A percentile compares a stretch with the other conserved stretches of the same genome.
phyloP scores from a whole-genome alignment of 2,329 filamentous ascomycete species.

The Scedosporium minutisporum region DNA sequence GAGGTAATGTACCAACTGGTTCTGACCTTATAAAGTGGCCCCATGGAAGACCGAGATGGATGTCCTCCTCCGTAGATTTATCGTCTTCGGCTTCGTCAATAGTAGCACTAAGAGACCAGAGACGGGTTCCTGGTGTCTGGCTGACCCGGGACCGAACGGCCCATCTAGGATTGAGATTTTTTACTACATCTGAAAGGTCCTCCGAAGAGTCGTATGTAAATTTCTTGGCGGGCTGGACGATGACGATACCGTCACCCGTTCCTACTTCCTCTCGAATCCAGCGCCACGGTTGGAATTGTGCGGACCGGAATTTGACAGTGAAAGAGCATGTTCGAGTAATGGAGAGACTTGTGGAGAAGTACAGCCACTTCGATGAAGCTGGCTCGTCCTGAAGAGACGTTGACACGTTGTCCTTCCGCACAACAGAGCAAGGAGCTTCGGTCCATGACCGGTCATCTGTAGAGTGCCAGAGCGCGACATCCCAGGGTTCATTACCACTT shows the following conservation, averaged over 20 bases:
- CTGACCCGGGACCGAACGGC: conserved; percentile 44
- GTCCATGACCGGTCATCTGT: conserved; percentile 44
- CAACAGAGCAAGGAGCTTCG: conserved; percentile 30
- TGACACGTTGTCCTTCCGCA: conserved; percentile 23
- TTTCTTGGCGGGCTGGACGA: conserved; percentile 32
- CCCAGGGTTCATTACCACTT: conserved; percentile 50
- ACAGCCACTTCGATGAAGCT: neutral
- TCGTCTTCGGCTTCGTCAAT: conserved; percentile 48
- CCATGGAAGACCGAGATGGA: conserved; percentile 55
- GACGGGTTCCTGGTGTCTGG: conserved; percentile 56
- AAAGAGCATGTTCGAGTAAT: conserved; percentile 30
- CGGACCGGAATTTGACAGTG: conserved; percentile 59
- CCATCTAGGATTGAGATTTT: conserved; percentile 46
- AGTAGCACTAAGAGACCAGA: conserved; percentile 57
- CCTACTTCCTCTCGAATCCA: conserved; percentile 61
- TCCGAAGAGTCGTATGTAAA: conserved; percentile 19
- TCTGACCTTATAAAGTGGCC: conserved; percentile 42
- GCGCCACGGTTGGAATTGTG: conserved; percentile 47
- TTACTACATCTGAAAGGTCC: conserved; percentile 45
- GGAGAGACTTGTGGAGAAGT: neutral
- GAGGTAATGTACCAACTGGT: neutral
- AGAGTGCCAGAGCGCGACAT: conserved; percentile 66
- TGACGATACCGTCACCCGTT: conserved; percentile 51
- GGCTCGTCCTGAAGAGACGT: conserved; percentile 22
- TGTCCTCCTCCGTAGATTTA: conserved; percentile 44